Percentiles rank a stretch among this genome's conserved stretches.
phyloP scores from a whole-genome alignment of 768 basidiomycete species.

The Lactarius indigo region DNA sequence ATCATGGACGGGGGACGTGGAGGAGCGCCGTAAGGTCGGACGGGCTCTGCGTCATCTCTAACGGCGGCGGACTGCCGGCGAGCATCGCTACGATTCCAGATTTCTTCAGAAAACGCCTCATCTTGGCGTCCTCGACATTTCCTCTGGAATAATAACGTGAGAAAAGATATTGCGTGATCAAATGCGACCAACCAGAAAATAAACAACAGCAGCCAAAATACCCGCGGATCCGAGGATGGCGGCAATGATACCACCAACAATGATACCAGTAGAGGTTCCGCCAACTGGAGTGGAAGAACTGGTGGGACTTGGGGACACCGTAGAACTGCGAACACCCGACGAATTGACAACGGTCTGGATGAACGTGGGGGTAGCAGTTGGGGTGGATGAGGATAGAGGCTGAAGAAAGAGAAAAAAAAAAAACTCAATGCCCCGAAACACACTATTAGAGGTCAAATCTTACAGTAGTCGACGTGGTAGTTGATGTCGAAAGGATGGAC shows the following conservation, averaged over 20 bases:
- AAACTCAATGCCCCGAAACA: not conserved
- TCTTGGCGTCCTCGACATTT: slow-evolving; percentile 32
- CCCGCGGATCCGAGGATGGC: slow-evolving; percentile 34
- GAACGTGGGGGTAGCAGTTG: slow-evolving; percentile 5
- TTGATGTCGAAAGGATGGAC: not conserved
- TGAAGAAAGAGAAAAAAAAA: not conserved
- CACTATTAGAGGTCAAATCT: not conserved
- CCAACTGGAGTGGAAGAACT: slow-evolving; percentile 4
- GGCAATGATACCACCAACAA: slow-evolving; percentile 37
- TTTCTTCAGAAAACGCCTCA: slow-evolving; percentile 33
- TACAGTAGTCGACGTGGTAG: not conserved
- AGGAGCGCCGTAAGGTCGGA: slow-evolving; percentile 39
- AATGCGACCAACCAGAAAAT: slow-evolving; percentile 35
- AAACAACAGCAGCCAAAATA: slow-evolving; percentile 33
- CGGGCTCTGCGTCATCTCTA: slow-evolving; percentile 33
- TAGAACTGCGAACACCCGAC: slow-evolving; percentile 6
- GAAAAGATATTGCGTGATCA: not conserved
- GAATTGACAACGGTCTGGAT: slow-evolving; percentile 1
- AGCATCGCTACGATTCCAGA: slow-evolving; percentile 56
- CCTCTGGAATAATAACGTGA: slow-evolving; percentile 18
- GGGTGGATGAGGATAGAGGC: not conserved
- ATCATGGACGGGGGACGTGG: slow-evolving; percentile 66
- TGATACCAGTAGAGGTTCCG: slow-evolving; percentile 26
- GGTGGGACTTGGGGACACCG: slow-evolving; percentile 10
- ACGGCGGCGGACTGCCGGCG: slow-evolving; percentile 61